Evolutionary conservation across 257 asterid genomes (phyloP), one percentile per base, ranked within the genome.

Genomic region (Echium plantagineum): DNA sequence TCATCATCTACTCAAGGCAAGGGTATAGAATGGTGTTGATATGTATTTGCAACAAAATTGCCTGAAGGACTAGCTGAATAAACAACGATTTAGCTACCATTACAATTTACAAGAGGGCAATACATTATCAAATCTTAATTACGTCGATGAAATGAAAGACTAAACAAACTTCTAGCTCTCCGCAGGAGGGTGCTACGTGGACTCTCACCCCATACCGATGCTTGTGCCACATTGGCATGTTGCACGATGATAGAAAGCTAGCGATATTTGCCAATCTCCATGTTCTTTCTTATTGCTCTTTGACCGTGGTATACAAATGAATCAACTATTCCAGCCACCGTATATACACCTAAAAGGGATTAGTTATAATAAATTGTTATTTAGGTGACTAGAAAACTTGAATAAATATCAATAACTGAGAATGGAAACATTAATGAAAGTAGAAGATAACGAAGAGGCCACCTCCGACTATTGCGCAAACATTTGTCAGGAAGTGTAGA

Each of bases 381-480:
- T 1, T 9, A 0, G 1, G 46, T 35, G 46, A 35, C 12, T 35
- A 35, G 9, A 35, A 8, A 35, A 35, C 6, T 35, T 9, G 13
- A 35, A 2, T 35, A 35, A 35, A 35, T 15, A n/a, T 2, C n/a
- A 21, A 12, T 42, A 42, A 42, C 16, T 42, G 15, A 2, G 32
- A 32, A 52, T 8, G 9, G 57, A 32, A 21, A 5, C 53, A 12
- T 6, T 9, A 13, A 60, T 12, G 16, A 10, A 38, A 42, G 49
- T 42, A 42, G 5, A 12, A 42, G 49, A 42, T 42, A 42, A 61
- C 10, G 56, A 57, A 9, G 26, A 56, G 20, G 51, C n/a, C 80
- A 89, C 99, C 97, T 81, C 99, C 99, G 22, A 93, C 84, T 61
- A 93, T 89, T 73, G 97, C 99, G 73, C 99, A 93, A 28, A 93